Evolutionary conservation across 2,329 filamentous ascomycete genomes (phyloP), one percentile per base, ranked within the genome.

Genomic region (Cercospora zeina): DNA sequence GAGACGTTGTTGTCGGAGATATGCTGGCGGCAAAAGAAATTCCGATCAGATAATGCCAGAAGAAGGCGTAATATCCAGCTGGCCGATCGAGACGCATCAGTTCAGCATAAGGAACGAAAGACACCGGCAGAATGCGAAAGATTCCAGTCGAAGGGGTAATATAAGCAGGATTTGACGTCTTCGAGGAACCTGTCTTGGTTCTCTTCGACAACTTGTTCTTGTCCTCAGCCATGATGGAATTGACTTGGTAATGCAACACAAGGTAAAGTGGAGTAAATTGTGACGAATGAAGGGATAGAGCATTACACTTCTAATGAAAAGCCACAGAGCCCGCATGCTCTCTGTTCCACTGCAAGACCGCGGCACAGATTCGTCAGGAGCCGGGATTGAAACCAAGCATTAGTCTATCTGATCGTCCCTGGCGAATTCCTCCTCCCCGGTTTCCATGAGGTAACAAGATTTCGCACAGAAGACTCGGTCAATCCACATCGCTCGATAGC

Each of bases 1-100:
- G 53, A 13, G 39, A 13, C 10, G 45, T 53, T 8, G 39, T 11
- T 31, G 14, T 19, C 9, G 58, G n/a, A 34, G 58, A 33, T 27
- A 61, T 61, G 47, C 58, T 58, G 11, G 58, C 62, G 9, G 62
- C 54, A 24, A 64, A 64, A 16, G 62, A 54, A 9, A 61, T 9
- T 10, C 62, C 62, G 16, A 64, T 64, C 14, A 49, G 42, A 21
- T 64, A 64, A 37, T 64, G 62, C 62, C 62, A 64, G 54, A 57
- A 61, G 47, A 64, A 64, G 16, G 62, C 62, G 21, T 61, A 64
- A 54, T 56, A 64, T 31, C 62, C 62, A 19, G 62, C 53, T 27
- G 62, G 54, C 24, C 62, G 62, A 36, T 64, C 62, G 6, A 64
- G 54, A 13, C 62, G 58, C 58, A 61, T 61, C 11, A 64, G 54